Base-by-base conservation (phyloP, 306 rosid species). In the Arachis stenosperma region DNA sequence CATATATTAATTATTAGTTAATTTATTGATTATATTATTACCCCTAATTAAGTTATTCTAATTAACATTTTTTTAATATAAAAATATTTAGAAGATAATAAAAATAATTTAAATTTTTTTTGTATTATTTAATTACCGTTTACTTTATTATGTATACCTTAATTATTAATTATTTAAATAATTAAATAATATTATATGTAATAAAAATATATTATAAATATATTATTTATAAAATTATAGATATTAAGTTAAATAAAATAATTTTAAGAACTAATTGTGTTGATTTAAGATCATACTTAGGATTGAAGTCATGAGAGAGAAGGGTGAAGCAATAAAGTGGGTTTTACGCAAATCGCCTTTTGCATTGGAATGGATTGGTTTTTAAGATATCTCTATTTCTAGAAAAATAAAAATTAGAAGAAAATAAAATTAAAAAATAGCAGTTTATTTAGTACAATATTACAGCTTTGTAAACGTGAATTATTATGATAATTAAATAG, bases 321-420 rank as follows among this genome's bases (percentile, higher is more conserved):
- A 64, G 81, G 84, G 84, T 81, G 88, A 88, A 81, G 88, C 87
- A 87, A 90, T 90, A 87, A 86, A 93, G 98, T 90, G 91, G 96
- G 69, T 78, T 88, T 93, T 90, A 90, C 91, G 97, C 98, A 81
- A 93, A 86, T 83, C 86, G 75, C 92, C 12, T 90, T 88, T 86
- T 85, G 80, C 81, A 84, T 71, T 81, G 64, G 79, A 81, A 71
- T 84, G 83, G 88, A 90, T 90, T 93, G 88, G 81, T 42, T 88
- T 87, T 84, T 83, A 90, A 90, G 96, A 83, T 73, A 89, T 79
- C 90, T 73, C 84, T 61, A 43, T 76, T 47, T 81, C 57, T 66
- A 65, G 62, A 88, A 69, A 70, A 76, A 61, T 51, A 10, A 44
- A 13, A 57, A 56, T 33, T 33, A 33, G 37, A 33, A 33, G 27